Conservation (phyloP, 768 basidiomycete genomes). For the Crucibulum laeve region DNA sequence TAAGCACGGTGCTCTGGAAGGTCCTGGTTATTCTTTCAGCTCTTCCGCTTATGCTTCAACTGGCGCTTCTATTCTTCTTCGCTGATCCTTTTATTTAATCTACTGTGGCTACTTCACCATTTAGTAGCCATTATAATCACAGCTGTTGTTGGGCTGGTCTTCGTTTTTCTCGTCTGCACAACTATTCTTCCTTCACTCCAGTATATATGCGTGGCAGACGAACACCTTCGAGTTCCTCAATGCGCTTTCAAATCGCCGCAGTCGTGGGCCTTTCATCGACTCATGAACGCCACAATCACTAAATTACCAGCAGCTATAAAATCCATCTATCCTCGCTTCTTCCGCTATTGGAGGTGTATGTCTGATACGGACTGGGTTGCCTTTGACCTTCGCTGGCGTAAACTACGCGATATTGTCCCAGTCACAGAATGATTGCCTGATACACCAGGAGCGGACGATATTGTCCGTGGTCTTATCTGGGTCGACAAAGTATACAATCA, state of each 20-base stretch:
- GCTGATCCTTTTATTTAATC: conserved; percentile 14
- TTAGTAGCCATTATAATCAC: conserved; percentile 7
- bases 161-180: conserved; percentile 7
- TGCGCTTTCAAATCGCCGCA: conserved; percentile 1
- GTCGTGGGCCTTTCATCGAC: background rate
- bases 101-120: conserved; percentile 12
- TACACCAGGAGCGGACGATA: background rate
- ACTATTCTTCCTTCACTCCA: conserved; percentile 8
- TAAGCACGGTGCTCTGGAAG: conserved; percentile 9
- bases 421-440: background rate
- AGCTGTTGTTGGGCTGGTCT: conserved; percentile 6
- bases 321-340: too few species aligned
- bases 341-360: background rate
- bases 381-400: background rate
- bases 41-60: conserved; percentile 15
- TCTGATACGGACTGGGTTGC: background rate
- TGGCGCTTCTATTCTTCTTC: conserved; percentile 17
- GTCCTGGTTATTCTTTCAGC: conserved; percentile 12
- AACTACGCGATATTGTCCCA: background rate
- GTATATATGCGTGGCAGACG: too few species aligned
- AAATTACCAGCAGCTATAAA: too few species aligned
- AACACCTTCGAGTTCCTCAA: background rate
- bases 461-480: background rate
- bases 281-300: too few species aligned
- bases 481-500: background rate